A percentile compares a stretch with the other conserved stretches of the same genome.
phyloP scores from a whole-genome alignment of 169 alveolate genomes.

The Hammondia hammondi region DNA sequence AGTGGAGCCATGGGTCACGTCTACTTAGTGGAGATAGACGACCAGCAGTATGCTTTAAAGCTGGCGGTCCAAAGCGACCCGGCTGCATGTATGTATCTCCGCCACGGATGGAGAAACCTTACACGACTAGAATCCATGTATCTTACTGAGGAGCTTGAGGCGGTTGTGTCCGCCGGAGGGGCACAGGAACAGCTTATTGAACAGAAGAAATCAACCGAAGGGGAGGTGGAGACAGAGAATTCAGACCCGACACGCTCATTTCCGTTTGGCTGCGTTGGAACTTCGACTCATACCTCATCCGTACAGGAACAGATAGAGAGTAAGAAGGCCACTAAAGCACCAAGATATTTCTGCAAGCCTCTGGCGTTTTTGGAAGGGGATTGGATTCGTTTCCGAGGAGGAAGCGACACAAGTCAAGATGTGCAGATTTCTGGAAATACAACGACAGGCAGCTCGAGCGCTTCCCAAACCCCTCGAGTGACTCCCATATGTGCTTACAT shows the following conservation, averaged over 20 bases:
- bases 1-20: constrained; percentile 70
- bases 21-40: constrained; percentile 46
- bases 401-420: not conserved
- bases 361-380: constrained; percentile 56
- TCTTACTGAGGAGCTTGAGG: not conserved
- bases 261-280: no score
- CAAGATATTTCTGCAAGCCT: constrained; percentile 59
- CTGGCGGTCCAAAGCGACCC: constrained; percentile 61
- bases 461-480: not conserved
- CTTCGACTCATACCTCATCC: not conserved
- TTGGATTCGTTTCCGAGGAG: constrained; percentile 13
- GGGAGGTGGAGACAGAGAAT: no score
- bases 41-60: constrained; percentile 41
- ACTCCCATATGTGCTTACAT: constrained; percentile 46
- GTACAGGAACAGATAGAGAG: not conserved
- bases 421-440: not conserved
- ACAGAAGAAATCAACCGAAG: no score
- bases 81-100: constrained; percentile 54
- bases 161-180: no score
- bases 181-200: no score
- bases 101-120: constrained; percentile 61
- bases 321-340: not conserved
- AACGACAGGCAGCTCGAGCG: not conserved
- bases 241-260: no score
- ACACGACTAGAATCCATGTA: constrained; percentile 42